phyloP scores from a whole-genome alignment of 75 land plant species.

The Cunninghamia lanceolata region DNA sequence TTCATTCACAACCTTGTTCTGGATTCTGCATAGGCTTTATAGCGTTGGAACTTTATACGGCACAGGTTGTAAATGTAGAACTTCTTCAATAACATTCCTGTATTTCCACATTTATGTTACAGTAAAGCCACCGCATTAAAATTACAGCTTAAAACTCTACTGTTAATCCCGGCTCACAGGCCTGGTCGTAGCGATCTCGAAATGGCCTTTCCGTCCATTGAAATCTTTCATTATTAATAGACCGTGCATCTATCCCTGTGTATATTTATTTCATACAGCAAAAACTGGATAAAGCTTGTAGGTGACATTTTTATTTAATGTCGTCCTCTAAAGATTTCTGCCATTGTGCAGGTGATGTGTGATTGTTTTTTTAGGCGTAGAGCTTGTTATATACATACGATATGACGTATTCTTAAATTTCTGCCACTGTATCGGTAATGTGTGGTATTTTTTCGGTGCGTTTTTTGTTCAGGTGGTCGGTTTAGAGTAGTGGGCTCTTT shows the following conservation, averaged over 20 bases:
- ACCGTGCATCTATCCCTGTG: background rate
- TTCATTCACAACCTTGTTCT: no score
- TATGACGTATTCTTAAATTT: no score
- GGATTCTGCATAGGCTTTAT: background rate
- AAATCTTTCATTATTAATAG: background rate
- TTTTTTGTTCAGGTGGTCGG: background rate
- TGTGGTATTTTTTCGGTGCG: background rate
- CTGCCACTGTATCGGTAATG: no score
- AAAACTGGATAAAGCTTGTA: background rate
- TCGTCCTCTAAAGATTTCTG: background rate
- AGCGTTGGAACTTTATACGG: no score
- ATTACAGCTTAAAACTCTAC: background rate
- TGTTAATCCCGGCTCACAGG: background rate
- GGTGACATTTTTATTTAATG: no score
- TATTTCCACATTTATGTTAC: no score
- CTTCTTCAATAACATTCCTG: background rate
- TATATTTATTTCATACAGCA: background rate
- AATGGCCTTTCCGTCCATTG: background rate
- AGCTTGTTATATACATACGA: no score
- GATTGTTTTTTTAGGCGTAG: background rate
- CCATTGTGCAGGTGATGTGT: background rate
- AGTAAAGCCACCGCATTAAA: background rate
- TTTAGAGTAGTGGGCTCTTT: slow-evolving; percentile 8
- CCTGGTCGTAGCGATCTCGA: background rate
- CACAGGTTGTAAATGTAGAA: no score